These are phyloP conservation scores for Hymenoscyphus repandus DNA, from an alignment of 2,329 filamentous ascomycete genomes.

Conservation along the genomic window DNA sequence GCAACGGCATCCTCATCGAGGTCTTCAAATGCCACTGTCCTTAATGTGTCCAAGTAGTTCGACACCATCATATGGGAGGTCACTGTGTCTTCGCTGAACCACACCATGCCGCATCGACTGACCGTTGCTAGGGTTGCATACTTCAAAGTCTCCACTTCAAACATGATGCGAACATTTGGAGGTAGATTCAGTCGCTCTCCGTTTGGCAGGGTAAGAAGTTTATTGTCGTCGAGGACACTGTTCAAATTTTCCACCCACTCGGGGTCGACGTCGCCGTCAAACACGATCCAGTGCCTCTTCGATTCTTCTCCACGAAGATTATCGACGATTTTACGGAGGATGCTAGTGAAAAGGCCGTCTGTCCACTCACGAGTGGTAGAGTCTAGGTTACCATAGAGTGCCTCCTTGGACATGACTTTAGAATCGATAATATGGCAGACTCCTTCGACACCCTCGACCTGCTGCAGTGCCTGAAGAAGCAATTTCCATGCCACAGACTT, in stretches of 20 bases:
- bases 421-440: constrained; percentile 97
- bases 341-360: constrained; percentile 96
- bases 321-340: constrained; percentile 95
- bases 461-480: constrained; percentile 82
- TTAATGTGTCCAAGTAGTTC: constrained; percentile 82
- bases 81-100: constrained; percentile 98
- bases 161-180: constrained; percentile 97
- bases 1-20: constrained; percentile 86
- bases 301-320: constrained; percentile 95
- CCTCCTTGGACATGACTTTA: constrained; percentile 99
- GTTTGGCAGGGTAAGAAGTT: constrained; percentile 91
- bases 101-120: constrained; percentile 99
- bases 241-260: constrained; percentile 99
- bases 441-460: constrained; percentile 86
- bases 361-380: constrained; percentile 98
- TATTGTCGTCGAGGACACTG: constrained; percentile 98
- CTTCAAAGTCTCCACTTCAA: constrained; percentile 95
- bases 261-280: constrained; percentile 97
- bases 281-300: constrained; percentile 98
- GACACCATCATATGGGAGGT: constrained; percentile 86
- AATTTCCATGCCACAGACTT: constrained; percentile 96
- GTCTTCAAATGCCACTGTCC: constrained; percentile 83
- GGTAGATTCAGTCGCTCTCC: constrained; percentile 95
- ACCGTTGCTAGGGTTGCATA: constrained; percentile 98
- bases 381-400: constrained; percentile 90